These are phyloP conservation scores for Stachybotrys echinatus DNA, from an alignment of 2,329 filamentous ascomycete genomes.

Conservation along the genomic window DNA sequence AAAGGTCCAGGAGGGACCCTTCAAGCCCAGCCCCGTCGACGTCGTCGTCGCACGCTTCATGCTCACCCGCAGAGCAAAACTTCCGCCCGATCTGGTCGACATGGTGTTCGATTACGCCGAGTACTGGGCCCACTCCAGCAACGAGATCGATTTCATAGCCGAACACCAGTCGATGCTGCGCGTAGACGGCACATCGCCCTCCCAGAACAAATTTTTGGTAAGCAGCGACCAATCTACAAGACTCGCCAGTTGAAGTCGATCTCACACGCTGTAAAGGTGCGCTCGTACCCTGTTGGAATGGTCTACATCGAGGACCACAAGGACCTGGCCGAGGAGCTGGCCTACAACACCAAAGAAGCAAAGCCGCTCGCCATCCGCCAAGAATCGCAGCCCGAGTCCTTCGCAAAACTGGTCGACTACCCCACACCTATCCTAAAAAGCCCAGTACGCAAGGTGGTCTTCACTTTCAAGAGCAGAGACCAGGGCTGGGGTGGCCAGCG, in stretches of 20 bases:
- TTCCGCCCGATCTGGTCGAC: constrained; percentile 53
- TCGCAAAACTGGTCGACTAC: constrained; percentile 28
- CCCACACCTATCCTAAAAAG: constrained; percentile 34
- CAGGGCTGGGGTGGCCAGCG: constrained; percentile 48
- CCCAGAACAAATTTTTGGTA: constrained; percentile 28
- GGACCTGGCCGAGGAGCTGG: constrained; percentile 18
- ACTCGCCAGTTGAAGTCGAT: no score
- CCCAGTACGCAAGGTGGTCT: constrained; percentile 57
- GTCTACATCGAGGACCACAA: constrained; percentile 18
- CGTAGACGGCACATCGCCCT: constrained; percentile 14
- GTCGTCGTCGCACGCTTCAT: constrained; percentile 43
- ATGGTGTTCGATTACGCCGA: constrained; percentile 53
- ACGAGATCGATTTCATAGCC: constrained; percentile 19
- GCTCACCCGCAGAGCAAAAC: constrained; percentile 32
- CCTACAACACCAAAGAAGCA: constrained; percentile 22
- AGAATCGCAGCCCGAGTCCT: constrained; percentile 21
- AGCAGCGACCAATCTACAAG: constrained; percentile 5
- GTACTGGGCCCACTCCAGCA: constrained; percentile 53
- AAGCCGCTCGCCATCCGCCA: constrained; percentile 17
- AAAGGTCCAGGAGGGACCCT: neutral
- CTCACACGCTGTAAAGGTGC: constrained; percentile 23
- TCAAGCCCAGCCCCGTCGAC: constrained; percentile 37
- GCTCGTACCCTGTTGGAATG: constrained; percentile 32
- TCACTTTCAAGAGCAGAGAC: constrained; percentile 51
- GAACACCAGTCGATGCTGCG: constrained; percentile 14